Evolutionary conservation across 2,329 filamentous ascomycete species (phyloP).

Genomic region (Cladophialophora psammophila): DNA sequence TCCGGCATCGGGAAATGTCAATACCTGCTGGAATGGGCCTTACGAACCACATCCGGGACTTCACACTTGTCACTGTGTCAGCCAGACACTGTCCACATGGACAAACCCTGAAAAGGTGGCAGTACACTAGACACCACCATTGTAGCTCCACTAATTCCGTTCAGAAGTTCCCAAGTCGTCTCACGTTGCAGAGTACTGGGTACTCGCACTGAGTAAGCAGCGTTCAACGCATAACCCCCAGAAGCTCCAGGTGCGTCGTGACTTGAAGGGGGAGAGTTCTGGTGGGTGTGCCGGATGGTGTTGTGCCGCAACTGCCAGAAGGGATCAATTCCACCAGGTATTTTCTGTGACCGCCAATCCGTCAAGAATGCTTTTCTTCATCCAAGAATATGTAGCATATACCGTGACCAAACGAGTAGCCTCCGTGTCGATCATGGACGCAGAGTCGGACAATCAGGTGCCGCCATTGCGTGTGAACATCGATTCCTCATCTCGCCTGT

Average conservation of each 20-base stretch:
- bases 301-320: neutral
- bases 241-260: neutral
- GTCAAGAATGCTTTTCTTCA: constrained; percentile 5
- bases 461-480: neutral
- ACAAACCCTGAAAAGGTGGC: neutral
- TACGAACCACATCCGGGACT: neutral
- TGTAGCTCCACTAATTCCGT: neutral
- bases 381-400: neutral
- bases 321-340: neutral
- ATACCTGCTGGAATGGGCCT: neutral
- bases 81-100: neutral
- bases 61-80: neutral
- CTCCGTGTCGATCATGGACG: constrained; percentile 1
- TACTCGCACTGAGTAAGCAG: neutral
- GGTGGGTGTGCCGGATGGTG: neutral
- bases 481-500: neutral
- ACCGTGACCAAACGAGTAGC: neutral
- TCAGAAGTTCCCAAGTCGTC: neutral
- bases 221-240: neutral
- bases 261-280: neutral
- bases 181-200: neutral
- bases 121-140: neutral
- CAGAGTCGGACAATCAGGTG: neutral
- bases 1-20: neutral
- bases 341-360: neutral